phyloP scores from a whole-genome alignment of 306 rosid species.

The Cucurbita moschata region DNA sequence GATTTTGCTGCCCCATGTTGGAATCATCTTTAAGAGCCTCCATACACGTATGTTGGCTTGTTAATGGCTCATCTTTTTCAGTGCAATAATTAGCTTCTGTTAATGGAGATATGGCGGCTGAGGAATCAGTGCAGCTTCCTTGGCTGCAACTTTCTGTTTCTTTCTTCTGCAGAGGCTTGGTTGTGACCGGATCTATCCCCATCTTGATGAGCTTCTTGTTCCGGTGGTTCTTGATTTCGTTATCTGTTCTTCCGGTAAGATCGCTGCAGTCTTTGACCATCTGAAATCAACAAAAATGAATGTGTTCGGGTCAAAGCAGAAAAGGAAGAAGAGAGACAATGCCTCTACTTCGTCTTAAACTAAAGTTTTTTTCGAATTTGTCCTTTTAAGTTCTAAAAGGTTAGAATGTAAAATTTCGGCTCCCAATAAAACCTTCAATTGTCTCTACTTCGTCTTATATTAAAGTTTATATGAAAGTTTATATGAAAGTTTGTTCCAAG shows the following conservation, averaged over 20 bases:
- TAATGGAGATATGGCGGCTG: background rate
- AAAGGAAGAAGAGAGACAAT: background rate
- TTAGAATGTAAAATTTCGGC: background rate
- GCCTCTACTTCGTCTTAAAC: background rate
- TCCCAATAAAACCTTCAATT: too few species aligned
- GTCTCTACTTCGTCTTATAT: background rate
- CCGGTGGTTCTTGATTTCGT: slow-evolving; percentile 89
- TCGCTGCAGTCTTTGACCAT: slow-evolving; percentile 88
- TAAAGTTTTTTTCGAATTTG: too few species aligned
- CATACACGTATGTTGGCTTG: background rate
- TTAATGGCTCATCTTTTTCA: background rate
- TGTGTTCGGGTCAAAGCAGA: background rate
- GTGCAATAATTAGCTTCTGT: background rate
- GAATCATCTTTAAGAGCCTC: background rate
- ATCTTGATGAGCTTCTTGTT: slow-evolving; percentile 70
- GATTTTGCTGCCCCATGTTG: background rate
- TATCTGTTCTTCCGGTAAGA: slow-evolving; percentile 75
- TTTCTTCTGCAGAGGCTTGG: slow-evolving; percentile 31
- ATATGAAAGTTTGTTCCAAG: too few species aligned
- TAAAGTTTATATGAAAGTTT: too few species aligned
- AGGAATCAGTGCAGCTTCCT: slow-evolving; percentile 1
- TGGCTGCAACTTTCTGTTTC: background rate
- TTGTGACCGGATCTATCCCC: slow-evolving; percentile 82
- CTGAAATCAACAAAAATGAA: slow-evolving; percentile 8
- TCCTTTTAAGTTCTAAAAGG: background rate